Conservation (phyloP, 2,329 filamentous ascomycete genomes). For the Aspergillus ustus region DNA sequence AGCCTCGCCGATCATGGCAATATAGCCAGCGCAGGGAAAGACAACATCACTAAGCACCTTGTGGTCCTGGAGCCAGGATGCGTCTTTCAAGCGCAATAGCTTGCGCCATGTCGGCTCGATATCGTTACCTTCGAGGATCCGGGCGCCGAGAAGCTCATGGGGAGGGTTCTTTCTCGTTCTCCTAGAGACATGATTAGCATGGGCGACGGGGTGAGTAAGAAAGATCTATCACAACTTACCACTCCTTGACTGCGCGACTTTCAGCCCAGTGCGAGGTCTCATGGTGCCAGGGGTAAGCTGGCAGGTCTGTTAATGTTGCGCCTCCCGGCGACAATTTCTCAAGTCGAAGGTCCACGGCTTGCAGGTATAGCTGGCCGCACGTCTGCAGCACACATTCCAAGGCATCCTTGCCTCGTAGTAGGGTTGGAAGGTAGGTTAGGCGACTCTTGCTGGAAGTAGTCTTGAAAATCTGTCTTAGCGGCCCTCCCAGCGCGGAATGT, state of each 20-base stretch:
- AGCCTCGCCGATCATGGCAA: slow-evolving; percentile 52
- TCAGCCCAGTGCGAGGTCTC: neutral
- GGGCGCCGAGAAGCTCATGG: slow-evolving; percentile 36
- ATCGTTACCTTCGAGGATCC: slow-evolving; percentile 33
- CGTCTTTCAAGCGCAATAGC: slow-evolving; percentile 21
- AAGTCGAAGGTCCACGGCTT: neutral
- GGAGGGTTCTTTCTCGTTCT: neutral
- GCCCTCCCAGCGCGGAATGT: slow-evolving; percentile 17
- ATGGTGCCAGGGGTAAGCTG: neutral
- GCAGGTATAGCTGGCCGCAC: neutral
- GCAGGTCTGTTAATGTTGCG: neutral
- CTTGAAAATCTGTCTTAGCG: slow-evolving; percentile 12
- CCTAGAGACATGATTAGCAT: neutral
- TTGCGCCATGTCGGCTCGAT: slow-evolving; percentile 49
- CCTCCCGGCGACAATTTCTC: neutral
- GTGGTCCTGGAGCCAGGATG: slow-evolving; percentile 35
- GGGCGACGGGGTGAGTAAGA: neutral
- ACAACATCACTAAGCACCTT: slow-evolving; percentile 44
- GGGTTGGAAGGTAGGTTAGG: neutral
- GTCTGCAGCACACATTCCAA: neutral
- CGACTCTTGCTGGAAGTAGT: neutral
- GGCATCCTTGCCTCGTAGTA: neutral
- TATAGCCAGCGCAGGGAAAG: slow-evolving; percentile 51
- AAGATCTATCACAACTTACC: neutral
- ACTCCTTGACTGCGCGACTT: neutral